phyloP scores from a whole-genome alignment of 768 basidiomycete species.

The Leccinellum albellum region DNA sequence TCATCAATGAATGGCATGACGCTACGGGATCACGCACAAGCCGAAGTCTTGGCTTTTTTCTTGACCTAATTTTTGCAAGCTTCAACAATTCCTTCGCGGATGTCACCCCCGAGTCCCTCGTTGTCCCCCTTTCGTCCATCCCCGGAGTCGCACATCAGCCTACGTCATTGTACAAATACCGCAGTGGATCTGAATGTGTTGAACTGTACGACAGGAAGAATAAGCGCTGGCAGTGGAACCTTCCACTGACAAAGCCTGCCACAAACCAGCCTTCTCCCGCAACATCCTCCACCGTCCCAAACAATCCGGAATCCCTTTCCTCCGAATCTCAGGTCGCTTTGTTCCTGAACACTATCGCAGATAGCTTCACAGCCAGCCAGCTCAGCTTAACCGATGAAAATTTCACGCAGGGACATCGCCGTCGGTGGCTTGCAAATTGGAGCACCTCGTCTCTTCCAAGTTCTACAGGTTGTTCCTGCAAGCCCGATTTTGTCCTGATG shows the following conservation, averaged over 20 bases:
- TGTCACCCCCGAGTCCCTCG: not conserved
- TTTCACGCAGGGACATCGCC: not conserved
- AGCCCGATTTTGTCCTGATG: not conserved
- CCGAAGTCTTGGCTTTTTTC: not conserved
- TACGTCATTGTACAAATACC: not conserved
- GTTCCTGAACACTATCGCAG: not conserved
- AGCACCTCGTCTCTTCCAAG: not conserved
- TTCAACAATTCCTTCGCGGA: not conserved
- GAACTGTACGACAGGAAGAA: not conserved
- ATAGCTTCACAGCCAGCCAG: not conserved
- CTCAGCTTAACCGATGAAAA: not conserved
- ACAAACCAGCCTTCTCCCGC: not conserved
- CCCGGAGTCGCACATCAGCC: not conserved
- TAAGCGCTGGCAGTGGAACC: not conserved
- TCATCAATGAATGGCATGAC: not conserved
- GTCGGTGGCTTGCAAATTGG: not conserved
- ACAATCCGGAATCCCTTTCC: not conserved
- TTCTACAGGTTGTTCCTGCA: not conserved
- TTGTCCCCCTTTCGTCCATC: not conserved
- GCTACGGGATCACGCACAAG: not conserved
- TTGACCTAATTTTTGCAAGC: not conserved
- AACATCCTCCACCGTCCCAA: not conserved
- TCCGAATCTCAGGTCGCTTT: not conserved
- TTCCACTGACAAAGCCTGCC: not conserved
- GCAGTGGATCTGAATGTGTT: not conserved